Evolutionary conservation across 352 stramenopile species (phyloP), one percentile per base, ranked within the genome.

Genomic region (Pythium guiyangense): DNA sequence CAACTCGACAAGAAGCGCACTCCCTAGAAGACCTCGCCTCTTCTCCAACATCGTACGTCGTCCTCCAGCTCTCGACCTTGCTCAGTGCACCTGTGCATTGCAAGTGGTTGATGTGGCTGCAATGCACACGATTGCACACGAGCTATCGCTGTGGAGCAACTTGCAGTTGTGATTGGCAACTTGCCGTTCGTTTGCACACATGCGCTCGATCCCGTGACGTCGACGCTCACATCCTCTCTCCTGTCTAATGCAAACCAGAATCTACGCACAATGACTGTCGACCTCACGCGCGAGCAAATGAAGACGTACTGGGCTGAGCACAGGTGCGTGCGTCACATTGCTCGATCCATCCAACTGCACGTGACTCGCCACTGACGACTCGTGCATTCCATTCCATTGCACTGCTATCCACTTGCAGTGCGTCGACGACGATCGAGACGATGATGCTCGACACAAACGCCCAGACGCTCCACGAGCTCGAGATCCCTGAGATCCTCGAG

Each of bases 371-470:
- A 17, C 49, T 66, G 20, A 59, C 42, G 5, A n/a, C n/a, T n/a
- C n/a, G n/a, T n/a, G n/a, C n/a, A n/a, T n/a, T n/a, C n/a, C n/a
- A n/a, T n/a, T n/a, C n/a, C n/a, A n/a, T 3, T 1, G 14, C 31
- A 34, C 12, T 46, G 22, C 26, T 42, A 31, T 22, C 18, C 25
- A 29, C 15, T 14, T 54, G 14, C 25, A 55, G 49, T 27, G 49
- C 26, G 26, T 54, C 64, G 42, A 84, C 78, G 35, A 84, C 74
- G 34, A 73, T 92, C 39, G 78, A 92, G 65, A 86, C 78, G 37
- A 92, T 92, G 83, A 92, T 92, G 83, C 74, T 92, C 35, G 83
- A 92, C 73, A 70, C 83, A 47, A 90, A 92, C 62, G 83, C 83
- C 60, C 72, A 83, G 60, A 73, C 66, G 52, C 73, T 92, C 6